Conservation (phyloP, 2,329 filamentous ascomycete genomes). For the Aphanoascus verrucosus region DNA sequence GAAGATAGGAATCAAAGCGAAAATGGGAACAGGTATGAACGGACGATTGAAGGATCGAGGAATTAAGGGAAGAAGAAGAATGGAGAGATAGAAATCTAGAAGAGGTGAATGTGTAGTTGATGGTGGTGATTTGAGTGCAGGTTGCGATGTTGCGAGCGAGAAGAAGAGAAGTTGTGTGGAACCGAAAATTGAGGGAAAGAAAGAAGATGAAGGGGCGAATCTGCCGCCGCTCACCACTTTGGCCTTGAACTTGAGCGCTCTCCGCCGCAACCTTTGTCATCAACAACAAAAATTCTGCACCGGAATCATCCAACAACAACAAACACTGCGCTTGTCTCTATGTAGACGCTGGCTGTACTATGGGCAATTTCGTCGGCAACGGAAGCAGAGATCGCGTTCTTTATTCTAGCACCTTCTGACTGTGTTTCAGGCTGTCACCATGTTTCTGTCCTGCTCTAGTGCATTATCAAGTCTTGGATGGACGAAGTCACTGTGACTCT, state of each 20-base stretch:
- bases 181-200: conserved; percentile 7
- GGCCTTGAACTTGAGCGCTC: background rate
- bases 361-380: background rate
- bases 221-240: conserved; percentile 3
- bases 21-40: background rate
- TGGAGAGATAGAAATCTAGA: conserved; percentile 15
- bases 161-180: conserved; percentile 10
- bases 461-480: too few relatives aligned
- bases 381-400: too few relatives aligned
- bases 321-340: background rate
- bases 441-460: too few relatives aligned
- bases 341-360: background rate
- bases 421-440: too few relatives aligned
- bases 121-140: background rate
- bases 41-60: conserved; percentile 1
- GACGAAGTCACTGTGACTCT: too few relatives aligned
- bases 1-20: conserved; percentile 11
- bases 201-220: conserved; percentile 5
- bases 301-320: background rate
- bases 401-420: too few relatives aligned
- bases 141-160: conserved; percentile 8
- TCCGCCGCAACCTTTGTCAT: background rate
- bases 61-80: conserved; percentile 14
- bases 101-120: background rate
- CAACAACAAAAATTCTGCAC: background rate